phyloP scores from a whole-genome alignment of 257 asterid species.

The Scutellaria galericulata region DNA sequence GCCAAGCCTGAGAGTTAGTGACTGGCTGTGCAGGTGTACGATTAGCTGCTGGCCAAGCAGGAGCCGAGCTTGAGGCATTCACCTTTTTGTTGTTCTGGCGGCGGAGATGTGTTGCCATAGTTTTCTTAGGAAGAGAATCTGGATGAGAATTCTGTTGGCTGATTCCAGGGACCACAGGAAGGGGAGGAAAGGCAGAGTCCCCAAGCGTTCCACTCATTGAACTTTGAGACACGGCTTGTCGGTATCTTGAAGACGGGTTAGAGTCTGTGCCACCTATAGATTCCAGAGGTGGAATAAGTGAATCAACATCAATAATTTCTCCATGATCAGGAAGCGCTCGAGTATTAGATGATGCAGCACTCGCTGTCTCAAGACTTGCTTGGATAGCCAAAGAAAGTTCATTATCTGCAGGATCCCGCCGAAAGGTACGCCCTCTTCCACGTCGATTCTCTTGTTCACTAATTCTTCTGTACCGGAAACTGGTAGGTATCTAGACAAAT shows the following conservation, averaged over 20 bases:
- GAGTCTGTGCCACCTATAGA: slow-evolving; percentile 53
- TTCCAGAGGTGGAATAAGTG: slow-evolving; percentile 68
- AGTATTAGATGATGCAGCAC: slow-evolving; percentile 44
- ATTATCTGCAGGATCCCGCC: slow-evolving; percentile 68
- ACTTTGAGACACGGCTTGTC: slow-evolving; percentile 68
- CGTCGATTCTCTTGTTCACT: slow-evolving; percentile 76
- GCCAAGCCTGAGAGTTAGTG: slow-evolving; percentile 61
- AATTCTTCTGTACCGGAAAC: slow-evolving; percentile 79
- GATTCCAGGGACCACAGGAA: slow-evolving; percentile 56
- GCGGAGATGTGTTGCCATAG: slow-evolving; percentile 81
- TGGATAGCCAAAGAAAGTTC: slow-evolving; percentile 84
- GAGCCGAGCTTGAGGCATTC: slow-evolving; percentile 49
- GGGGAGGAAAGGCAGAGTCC: slow-evolving; percentile 88
- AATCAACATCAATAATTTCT: slow-evolving; percentile 50
- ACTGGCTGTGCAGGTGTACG: slow-evolving; percentile 46
- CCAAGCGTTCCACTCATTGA: slow-evolving; percentile 61
- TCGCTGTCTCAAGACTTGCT: slow-evolving; percentile 72
- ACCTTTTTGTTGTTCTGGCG: slow-evolving; percentile 47
- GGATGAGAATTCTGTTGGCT: slow-evolving; percentile 58
- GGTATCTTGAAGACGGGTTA: slow-evolving; percentile 72
- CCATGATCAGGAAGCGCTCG: slow-evolving; percentile 44
- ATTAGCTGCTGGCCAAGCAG: slow-evolving; percentile 57
- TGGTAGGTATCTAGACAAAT: slow-evolving; percentile 75
- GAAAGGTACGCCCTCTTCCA: slow-evolving; percentile 75
- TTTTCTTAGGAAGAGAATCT: slow-evolving; percentile 48